These are phyloP conservation scores for Coffea eugenioides DNA, from an alignment of 257 asterid genomes.

Conservation along the genomic window DNA sequence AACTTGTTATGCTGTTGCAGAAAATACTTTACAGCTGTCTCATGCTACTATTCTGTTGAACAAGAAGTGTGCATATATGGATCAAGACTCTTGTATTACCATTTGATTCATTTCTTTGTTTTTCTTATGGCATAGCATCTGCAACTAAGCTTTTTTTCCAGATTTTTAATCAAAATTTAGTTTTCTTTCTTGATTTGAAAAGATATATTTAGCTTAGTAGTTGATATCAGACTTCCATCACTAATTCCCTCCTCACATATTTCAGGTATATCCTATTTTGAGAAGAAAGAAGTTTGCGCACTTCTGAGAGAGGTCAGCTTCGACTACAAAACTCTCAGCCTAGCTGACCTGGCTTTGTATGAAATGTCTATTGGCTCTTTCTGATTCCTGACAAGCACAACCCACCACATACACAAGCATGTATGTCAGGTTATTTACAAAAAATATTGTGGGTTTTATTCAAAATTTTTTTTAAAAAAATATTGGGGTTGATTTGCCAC, in stretches of 20 bases:
- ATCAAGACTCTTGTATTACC: not conserved
- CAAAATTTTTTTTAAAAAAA: too few relatives aligned
- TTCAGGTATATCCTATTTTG: slow-evolving; percentile 6
- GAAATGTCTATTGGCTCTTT: too few relatives aligned
- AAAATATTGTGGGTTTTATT: too few relatives aligned
- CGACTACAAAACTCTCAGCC: not conserved
- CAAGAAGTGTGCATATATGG: not conserved
- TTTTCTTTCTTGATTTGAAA: not conserved
- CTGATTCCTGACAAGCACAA: too few relatives aligned
- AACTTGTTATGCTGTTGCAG: not conserved
- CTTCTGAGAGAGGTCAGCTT: slow-evolving; percentile 2
- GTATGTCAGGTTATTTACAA: too few relatives aligned
- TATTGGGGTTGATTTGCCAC: too few relatives aligned
- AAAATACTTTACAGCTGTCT: not conserved
- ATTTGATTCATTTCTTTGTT: not conserved
- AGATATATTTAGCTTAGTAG: not conserved
- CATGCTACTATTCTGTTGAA: not conserved
- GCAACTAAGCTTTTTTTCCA: not conserved
- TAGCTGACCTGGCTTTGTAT: not conserved
- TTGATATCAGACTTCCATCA: not conserved
- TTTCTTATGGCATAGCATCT: not conserved
- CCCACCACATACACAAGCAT: too few relatives aligned
- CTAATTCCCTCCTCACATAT: not conserved
- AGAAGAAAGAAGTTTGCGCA: slow-evolving; percentile 1
- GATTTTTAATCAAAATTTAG: not conserved